Evolutionary conservation across 2,329 filamentous ascomycete species (phyloP).

Genomic region (Tolypocladium pustulatum): DNA sequence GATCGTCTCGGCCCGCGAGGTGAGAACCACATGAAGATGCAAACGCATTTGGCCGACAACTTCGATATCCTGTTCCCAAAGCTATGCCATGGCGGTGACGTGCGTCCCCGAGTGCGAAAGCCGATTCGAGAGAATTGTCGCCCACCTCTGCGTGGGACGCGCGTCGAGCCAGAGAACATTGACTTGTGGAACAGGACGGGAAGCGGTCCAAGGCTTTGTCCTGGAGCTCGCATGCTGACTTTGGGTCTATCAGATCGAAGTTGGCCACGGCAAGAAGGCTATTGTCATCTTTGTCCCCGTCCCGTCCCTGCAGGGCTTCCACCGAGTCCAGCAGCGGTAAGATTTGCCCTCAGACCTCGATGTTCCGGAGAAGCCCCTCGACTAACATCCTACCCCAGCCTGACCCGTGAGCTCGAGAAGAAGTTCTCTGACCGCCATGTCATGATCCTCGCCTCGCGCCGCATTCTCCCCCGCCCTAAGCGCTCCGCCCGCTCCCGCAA

Average conservation of each 20-base stretch:
- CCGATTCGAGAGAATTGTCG: constrained; percentile 13
- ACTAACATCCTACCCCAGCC: constrained; percentile 45
- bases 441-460: constrained; percentile 96
- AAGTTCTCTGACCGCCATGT: constrained; percentile 99
- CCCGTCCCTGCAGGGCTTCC: constrained; percentile 95
- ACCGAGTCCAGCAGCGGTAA: constrained; percentile 99
- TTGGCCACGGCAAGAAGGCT: constrained; percentile 99
- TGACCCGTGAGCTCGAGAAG: constrained; percentile 99
- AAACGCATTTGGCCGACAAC: constrained; percentile 16
- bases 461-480: constrained; percentile 97
- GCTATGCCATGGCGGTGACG: constrained; percentile 22
- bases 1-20: constrained; percentile 98
- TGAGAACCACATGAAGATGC: constrained; percentile 51
- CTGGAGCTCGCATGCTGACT: constrained; percentile 71
- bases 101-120: constrained; percentile 10
- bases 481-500: constrained; percentile 94
- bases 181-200: constrained; percentile 57
- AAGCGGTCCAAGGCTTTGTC: constrained; percentile 62
- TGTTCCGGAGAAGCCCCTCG: not conserved
- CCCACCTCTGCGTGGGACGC: constrained; percentile 12
- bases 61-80: constrained; percentile 34
- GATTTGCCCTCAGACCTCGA: constrained; percentile 20
- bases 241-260: constrained; percentile 83
- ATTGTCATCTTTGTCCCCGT: constrained; percentile 99
- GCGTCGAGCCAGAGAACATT: constrained; percentile 25